Evolutionary conservation across 352 stramenopile species (phyloP).

Genomic region (Globisporangium alternatum): DNA sequence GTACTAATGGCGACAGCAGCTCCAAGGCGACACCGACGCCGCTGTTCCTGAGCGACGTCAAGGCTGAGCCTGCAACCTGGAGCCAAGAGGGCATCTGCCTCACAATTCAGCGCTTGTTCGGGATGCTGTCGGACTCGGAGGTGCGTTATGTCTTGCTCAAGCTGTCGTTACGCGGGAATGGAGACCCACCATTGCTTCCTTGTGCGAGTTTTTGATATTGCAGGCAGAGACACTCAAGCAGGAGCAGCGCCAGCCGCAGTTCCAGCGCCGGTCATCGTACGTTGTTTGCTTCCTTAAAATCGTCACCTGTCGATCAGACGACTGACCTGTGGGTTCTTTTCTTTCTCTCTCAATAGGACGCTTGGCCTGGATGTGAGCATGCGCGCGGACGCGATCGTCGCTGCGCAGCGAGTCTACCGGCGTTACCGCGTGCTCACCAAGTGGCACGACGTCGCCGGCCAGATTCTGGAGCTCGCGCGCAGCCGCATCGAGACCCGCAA

Average conservation of each 20-base stretch:
- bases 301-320: no score
- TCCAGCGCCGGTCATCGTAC: conserved; percentile 28
- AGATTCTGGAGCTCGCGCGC: conserved; percentile 45
- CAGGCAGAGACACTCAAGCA: conserved; percentile 39
- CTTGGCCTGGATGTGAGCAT: conserved; percentile 21
- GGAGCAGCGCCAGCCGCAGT: conserved; percentile 35
- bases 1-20: background rate
- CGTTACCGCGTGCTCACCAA: conserved; percentile 35
- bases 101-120: conserved; percentile 56
- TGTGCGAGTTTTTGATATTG: conserved; percentile 1
- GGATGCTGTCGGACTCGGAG: conserved; percentile 50
- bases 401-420: conserved; percentile 38
- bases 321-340: no score
- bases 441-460: conserved; percentile 36
- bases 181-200: conserved; percentile 1
- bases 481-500: conserved; percentile 23
- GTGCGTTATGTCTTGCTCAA: conserved; percentile 12
- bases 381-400: conserved; percentile 19
- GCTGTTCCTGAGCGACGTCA: conserved; percentile 57
- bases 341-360: conserved; percentile 7
- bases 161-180: background rate
- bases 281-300: background rate
- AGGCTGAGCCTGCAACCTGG: conserved; percentile 43
- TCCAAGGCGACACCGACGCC: conserved; percentile 16
- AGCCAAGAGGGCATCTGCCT: conserved; percentile 47